These are phyloP conservation scores for Cardamine resedifolia DNA, from an alignment of 345 rosid genomes.

Conservation along the genomic window DNA sequence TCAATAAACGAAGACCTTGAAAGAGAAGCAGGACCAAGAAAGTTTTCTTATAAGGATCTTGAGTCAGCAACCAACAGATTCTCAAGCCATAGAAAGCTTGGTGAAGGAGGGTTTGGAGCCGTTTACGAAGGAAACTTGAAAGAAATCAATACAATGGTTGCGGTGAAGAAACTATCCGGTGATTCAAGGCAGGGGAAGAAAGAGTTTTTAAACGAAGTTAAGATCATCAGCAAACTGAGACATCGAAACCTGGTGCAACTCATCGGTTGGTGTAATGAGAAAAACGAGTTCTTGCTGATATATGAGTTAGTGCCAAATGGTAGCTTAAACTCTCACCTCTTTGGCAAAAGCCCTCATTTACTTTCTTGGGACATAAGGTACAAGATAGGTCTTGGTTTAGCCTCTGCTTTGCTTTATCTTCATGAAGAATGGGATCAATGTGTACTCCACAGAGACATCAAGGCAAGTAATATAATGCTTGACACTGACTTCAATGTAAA, in stretches of 20 bases:
- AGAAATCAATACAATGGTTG: conserved; percentile 30
- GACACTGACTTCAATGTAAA: conserved; percentile 44
- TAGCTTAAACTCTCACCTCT: conserved; percentile 40
- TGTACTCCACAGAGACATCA: conserved; percentile 45
- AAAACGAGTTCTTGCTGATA: conserved; percentile 35
- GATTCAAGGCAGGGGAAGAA: conserved; percentile 41
- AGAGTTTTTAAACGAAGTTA: conserved; percentile 46
- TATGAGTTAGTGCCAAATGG: conserved; percentile 47
- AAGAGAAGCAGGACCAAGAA: conserved; percentile 45
- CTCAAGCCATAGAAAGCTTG: conserved; percentile 36
- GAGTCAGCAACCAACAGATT: conserved; percentile 41
- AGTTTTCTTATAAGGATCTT: conserved; percentile 39
- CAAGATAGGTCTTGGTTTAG: conserved; percentile 37
- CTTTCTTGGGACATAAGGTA: conserved; percentile 39
- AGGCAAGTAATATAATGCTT: conserved; percentile 42
- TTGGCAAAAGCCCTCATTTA: conserved; percentile 18
- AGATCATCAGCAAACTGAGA: conserved; percentile 36
- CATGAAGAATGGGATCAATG: conserved; percentile 53
- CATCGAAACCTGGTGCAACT: conserved; percentile 47
- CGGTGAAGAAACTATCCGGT: conserved; percentile 45
- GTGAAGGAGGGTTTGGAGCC: conserved; percentile 50
- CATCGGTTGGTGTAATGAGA: conserved; percentile 48
- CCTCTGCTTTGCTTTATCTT: conserved; percentile 42
- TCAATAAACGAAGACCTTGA: conserved; percentile 46
- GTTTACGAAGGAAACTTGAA: conserved; percentile 42